These are phyloP conservation scores for Melastoma malabathricum DNA, from an alignment of 345 rosid genomes.

Conservation along the genomic window DNA sequence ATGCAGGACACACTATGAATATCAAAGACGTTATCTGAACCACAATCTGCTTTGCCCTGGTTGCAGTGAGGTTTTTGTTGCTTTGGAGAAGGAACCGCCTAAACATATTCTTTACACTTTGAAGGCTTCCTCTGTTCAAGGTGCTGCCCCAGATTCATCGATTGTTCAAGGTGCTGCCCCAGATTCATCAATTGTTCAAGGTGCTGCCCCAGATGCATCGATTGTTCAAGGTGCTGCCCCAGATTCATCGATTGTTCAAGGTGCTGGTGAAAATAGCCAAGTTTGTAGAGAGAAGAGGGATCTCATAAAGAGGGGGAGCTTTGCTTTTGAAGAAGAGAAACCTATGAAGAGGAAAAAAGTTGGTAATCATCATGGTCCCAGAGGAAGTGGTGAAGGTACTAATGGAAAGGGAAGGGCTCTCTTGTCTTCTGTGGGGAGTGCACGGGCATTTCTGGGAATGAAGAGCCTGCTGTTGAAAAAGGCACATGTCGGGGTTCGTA, in stretches of 20 bases:
- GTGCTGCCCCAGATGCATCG: slow-evolving; percentile 18
- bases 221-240: slow-evolving; percentile 15
- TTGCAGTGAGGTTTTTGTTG: slow-evolving; percentile 54
- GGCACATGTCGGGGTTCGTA: slow-evolving; percentile 26
- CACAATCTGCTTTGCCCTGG: slow-evolving; percentile 70
- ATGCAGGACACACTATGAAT: slow-evolving; percentile 75
- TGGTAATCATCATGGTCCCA: slow-evolving; percentile 21
- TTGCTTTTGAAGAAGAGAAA: slow-evolving; percentile 18
- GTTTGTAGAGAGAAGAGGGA: slow-evolving; percentile 11
- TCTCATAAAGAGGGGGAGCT: slow-evolving; percentile 13
- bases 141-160: slow-evolving; percentile 18
- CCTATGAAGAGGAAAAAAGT: slow-evolving; percentile 32
- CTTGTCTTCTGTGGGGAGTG: slow-evolving; percentile 24
- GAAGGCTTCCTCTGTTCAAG: slow-evolving; percentile 16
- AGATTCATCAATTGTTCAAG: slow-evolving; percentile 8
- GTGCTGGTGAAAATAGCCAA: slow-evolving; percentile 21
- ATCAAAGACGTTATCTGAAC: slow-evolving; percentile 60
- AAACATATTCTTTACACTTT: slow-evolving; percentile 29
- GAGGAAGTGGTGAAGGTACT: slow-evolving; percentile 11
- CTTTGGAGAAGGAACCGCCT: slow-evolving; percentile 63
- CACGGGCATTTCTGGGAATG: slow-evolving; percentile 30
- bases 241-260: slow-evolving; percentile 17
- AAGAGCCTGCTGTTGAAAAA: slow-evolving; percentile 38
- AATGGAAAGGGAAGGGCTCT: slow-evolving; percentile 19
- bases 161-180: slow-evolving; percentile 16